Base-by-base conservation (phyloP, 306 rosid genomes). In the Ziziphus jujuba region DNA sequence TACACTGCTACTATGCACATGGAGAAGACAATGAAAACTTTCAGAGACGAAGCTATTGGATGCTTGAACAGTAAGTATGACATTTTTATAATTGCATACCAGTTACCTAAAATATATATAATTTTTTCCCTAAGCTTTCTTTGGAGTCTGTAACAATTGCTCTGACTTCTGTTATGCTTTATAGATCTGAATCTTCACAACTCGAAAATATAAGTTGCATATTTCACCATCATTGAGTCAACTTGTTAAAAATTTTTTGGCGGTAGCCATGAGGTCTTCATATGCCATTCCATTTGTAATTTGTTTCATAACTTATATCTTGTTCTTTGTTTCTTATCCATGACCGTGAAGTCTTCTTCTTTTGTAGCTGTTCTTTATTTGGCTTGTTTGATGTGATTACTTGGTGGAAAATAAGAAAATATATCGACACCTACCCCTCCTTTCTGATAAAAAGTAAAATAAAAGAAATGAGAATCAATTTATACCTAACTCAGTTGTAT, bases 1-100 rank as follows among this genome's bases (percentile, higher is more conserved):
- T 91, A 63, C 96, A 91, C 65, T 91, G 97, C 83, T 91, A 91
- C 82, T 91, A 91, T 74, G 97, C 97, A 50, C 97, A 91, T 78
- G 97, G 97, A 61, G 97, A 91, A 83, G 96, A 91, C 52, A 85
- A 89, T 70, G 97, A 89, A 77, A 87, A 59, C 72, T 91, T 91
- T 73, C 97, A 91, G 69, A 87, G 97, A 78, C 95, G 97, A 61
- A 80, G 97, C 84, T 91, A 91, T 81, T 91, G 97, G 96, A 78
- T 87, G 91, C 93, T 91, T 83, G 96, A 91, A 84, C 81, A 68
- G 97, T 91, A 75, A 86, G 97, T 87, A 43, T 81, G 62, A 61
- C 67, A 40, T 40, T 38, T 40, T 8, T 40, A 40, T 40, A 40
- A 2, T 10, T 40, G 45, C 45, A 40, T 40, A 40, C 45, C 45